Base-by-base conservation (phyloP, 441 rosid species). In the Populus trichocarpa region DNA sequence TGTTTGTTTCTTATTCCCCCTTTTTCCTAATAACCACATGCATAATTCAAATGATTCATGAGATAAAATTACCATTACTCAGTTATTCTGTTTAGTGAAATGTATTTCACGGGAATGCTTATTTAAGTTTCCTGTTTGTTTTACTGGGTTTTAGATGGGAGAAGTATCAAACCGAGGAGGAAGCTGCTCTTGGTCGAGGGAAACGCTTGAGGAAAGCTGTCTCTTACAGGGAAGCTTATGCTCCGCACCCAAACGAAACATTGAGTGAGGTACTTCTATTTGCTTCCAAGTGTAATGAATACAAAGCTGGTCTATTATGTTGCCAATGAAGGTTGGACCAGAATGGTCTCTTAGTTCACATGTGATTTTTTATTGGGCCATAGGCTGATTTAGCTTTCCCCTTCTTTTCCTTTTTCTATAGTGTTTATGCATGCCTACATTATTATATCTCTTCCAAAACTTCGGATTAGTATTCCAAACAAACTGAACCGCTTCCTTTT, bases 161-260 rank as follows among this genome's bases (percentile, higher is more conserved):
- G 88, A 93, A 87, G 84, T 93, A 95, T 87, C 99, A 95, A 84
- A 91, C 79, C 61, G 99, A 97, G 88, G 99, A 97, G 87, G 99
- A 97, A 86, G 99, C 99, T 74, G 88, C 92, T 12, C 97, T 97
- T 87, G 99, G 99, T 81, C 91, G 99, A 83, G 99, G 99, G 77
- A 97, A 97, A 87, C 99, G 99, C 85, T 89, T 82, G 83, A 91
- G 98, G 80, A 97, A 95, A 85, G 97, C 99, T 81, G 98, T 97
- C 81, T 97, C 98, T 14, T 97, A 97, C 78, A 85, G 97, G 81
- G 99, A 97, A 89, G 97, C 94, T 73, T 97, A 92, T 88, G 88
- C 98, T 75, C 79, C 91, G 8, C 92, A 90, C 72, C 87, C 88
- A 42, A 89, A 74, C 79, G 98, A 90, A 89, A 84, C 88, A 65